Evolutionary conservation across 2,329 filamentous ascomycete genomes (phyloP).

Genomic region (Coccinonectria pachysandricola): DNA sequence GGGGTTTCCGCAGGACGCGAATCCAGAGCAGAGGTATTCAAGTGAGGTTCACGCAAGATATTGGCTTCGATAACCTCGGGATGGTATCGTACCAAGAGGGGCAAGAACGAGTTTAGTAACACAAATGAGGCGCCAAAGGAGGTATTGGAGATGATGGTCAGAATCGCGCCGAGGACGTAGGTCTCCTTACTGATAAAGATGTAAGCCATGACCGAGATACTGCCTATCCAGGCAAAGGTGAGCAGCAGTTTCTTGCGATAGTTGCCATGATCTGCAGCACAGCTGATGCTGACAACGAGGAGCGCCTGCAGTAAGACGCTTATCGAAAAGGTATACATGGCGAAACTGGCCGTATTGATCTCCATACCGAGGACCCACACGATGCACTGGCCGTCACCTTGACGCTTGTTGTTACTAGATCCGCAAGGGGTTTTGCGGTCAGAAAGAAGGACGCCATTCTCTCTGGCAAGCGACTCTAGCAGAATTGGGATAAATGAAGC

Average conservation of each 20-base stretch:
- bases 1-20: constrained; percentile 27
- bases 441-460: constrained; percentile 76
- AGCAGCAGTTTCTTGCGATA: constrained; percentile 84
- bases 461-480: constrained; percentile 83
- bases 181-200: constrained; percentile 64
- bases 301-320: constrained; percentile 84
- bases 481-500: constrained; percentile 94
- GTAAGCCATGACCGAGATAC: constrained; percentile 79
- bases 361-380: constrained; percentile 72
- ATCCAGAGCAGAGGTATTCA: constrained; percentile 22
- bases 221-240: constrained; percentile 73
- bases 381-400: constrained; percentile 60
- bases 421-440: constrained; percentile 69
- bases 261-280: constrained; percentile 85
- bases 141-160: constrained; percentile 86
- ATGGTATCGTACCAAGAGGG: constrained; percentile 81
- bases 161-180: constrained; percentile 70
- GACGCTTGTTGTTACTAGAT: constrained; percentile 44
- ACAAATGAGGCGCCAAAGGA: constrained; percentile 95
- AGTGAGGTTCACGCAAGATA: constrained; percentile 18
- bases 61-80: constrained; percentile 36
- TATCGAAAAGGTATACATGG: constrained; percentile 95
- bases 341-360: constrained; percentile 93
- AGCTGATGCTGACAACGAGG: constrained; percentile 91
- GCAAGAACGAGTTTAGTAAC: constrained; percentile 87